Evolutionary conservation across 306 rosid species (phyloP).

Genomic region (Urtica urens): DNA sequence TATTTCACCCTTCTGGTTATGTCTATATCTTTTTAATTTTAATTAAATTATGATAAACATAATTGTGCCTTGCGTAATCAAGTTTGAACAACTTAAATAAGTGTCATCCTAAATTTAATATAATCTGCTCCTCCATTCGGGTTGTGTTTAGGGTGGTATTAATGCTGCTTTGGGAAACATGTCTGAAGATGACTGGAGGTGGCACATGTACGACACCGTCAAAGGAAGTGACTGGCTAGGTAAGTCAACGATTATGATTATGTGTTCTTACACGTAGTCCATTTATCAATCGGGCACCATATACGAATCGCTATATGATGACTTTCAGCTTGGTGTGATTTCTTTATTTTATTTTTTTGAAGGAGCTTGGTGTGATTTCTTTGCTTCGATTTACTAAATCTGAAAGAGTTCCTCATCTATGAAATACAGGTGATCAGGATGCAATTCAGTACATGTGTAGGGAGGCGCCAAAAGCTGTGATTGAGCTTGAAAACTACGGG

Average conservation of each 20-base stretch:
- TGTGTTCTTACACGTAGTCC: too few relatives aligned
- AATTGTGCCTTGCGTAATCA: too few relatives aligned
- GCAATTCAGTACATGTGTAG: conserved; percentile 95
- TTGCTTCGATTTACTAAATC: conserved; percentile 5
- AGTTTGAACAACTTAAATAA: too few relatives aligned
- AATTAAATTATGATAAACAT: too few relatives aligned
- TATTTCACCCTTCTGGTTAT: too few relatives aligned
- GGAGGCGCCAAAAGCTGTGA: conserved; percentile 93
- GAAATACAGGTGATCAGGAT: conserved; percentile 95
- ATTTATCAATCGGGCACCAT: too few relatives aligned
- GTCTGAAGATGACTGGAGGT: conserved; percentile 95
- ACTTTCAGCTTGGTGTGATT: background rate
- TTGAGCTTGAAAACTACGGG: conserved; percentile 86
- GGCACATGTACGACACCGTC: conserved; percentile 97
- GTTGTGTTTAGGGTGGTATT: conserved; percentile 71
- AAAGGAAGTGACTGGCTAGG: conserved; percentile 98
- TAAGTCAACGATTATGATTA: conserved; percentile 22
- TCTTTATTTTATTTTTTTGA: background rate
- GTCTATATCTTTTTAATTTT: too few relatives aligned
- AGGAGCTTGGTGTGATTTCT: background rate
- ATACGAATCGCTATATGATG: too few relatives aligned
- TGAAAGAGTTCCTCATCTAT: conserved; percentile 12
- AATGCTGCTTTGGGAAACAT: conserved; percentile 91
- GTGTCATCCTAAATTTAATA: too few relatives aligned
- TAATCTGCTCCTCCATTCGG: too few relatives aligned